phyloP scores from a whole-genome alignment of 192 early-diverging fungal genomes.

The Chytriomyces confervae region DNA sequence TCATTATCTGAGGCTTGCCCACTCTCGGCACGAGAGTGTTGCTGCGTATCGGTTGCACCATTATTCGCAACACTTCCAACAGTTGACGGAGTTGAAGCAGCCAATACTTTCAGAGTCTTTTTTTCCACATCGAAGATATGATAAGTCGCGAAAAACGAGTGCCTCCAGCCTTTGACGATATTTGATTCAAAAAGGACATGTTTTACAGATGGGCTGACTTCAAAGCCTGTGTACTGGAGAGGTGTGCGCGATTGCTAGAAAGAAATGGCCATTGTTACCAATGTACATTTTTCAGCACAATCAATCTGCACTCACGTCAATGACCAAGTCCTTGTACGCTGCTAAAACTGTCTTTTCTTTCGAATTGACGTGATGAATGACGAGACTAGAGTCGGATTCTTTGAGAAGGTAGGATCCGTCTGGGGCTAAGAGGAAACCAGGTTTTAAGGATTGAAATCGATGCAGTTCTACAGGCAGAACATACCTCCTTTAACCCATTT shows the following conservation, averaged over 20 bases:
- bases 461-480: neutral
- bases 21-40: neutral
- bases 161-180: conserved; percentile 77
- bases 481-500: conserved; percentile 22
- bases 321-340: neutral
- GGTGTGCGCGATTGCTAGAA: conserved; percentile 5
- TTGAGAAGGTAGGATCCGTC: conserved; percentile 18
- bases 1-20: neutral
- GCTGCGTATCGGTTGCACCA: neutral
- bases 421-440: neutral
- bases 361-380: conserved; percentile 12
- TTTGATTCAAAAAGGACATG: conserved; percentile 78
- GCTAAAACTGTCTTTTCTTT: conserved; percentile 6
- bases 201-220: conserved; percentile 47
- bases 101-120: conserved; percentile 66
- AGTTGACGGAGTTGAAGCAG: neutral
- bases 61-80: neutral
- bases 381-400: conserved; percentile 3
- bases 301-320: conserved; percentile 1
- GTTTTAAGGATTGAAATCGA: neutral
- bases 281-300: neutral
- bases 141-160: conserved; percentile 82
- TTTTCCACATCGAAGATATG: conserved; percentile 74
- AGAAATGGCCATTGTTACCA: neutral
- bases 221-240: conserved; percentile 16